These are phyloP conservation scores for Peronospora belbahrii DNA, from an alignment of 352 stramenopile species.

Conservation along the genomic window DNA sequence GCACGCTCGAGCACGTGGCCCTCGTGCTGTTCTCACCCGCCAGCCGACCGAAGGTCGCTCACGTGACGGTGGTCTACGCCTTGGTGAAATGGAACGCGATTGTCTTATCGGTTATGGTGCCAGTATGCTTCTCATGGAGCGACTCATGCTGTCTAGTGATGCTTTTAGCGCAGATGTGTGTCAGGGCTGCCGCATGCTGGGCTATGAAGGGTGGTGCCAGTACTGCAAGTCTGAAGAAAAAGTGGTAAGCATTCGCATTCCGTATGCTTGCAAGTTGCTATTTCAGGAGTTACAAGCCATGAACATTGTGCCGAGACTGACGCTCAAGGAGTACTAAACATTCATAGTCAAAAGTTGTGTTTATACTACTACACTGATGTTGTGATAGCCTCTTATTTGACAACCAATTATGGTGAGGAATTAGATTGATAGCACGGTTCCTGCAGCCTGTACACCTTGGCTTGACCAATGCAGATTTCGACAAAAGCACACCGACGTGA, in stretches of 20 bases:
- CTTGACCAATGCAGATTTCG: not conserved
- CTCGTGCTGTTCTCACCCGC: constrained; percentile 93
- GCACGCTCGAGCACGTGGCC: constrained; percentile 94
- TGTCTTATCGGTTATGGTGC: constrained; percentile 99
- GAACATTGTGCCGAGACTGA: constrained; percentile 98
- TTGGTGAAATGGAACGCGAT: constrained; percentile 99
- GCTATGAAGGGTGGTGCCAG: constrained; percentile 98
- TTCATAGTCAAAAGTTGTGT: not conserved
- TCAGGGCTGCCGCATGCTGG: constrained; percentile 94
- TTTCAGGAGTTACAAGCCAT: constrained; percentile 98
- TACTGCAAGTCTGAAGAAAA: constrained; percentile 97
- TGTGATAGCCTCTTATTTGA: constrained; percentile 15
- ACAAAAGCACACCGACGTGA: not conserved
- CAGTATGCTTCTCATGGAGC: constrained; percentile 99
- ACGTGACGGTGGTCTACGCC: constrained; percentile 95
- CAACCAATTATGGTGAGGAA: constrained; percentile 12
- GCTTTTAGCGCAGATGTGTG: constrained; percentile 98
- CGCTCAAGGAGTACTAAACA: constrained; percentile 89
- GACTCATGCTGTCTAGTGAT: constrained; percentile 99
- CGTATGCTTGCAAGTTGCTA: constrained; percentile 98
- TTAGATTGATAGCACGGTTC: constrained; percentile 16
- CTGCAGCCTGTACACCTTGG: constrained; percentile 7
- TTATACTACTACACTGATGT: constrained; percentile 18
- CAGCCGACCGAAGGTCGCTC: constrained; percentile 98
- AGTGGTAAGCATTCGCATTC: constrained; percentile 95